Evolutionary conservation across 2,329 filamentous ascomycete species (phyloP).

Genomic region (Aureobasidium vineae): DNA sequence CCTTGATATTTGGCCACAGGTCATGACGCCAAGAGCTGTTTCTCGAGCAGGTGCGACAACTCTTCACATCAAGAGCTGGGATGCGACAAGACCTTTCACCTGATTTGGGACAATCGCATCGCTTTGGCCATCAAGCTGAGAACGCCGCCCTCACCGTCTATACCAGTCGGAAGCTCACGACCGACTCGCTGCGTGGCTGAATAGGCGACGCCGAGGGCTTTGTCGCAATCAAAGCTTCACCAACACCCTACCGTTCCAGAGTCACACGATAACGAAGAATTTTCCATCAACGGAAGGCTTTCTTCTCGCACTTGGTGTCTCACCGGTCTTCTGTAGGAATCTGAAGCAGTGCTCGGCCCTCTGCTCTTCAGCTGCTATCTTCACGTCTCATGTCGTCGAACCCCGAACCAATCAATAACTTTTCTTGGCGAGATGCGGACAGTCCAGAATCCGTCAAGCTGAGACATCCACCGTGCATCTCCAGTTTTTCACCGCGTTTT

Average conservation of each 20-base stretch:
- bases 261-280: constrained; percentile 18
- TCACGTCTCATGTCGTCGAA: constrained; percentile 6
- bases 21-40: neutral
- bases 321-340: constrained; percentile 14
- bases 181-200: neutral
- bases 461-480: constrained; percentile 16
- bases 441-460: constrained; percentile 20
- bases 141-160: neutral
- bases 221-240: constrained; percentile 15
- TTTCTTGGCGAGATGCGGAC: constrained; percentile 6
- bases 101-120: neutral
- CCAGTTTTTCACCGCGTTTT: constrained; percentile 18
- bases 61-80: neutral
- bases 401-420: neutral
- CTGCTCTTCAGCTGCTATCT: constrained; percentile 10
- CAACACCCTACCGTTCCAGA: neutral
- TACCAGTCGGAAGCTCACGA: constrained; percentile 5
- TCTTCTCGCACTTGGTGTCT: constrained; percentile 1
- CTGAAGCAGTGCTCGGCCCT: constrained; percentile 17
- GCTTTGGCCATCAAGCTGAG: neutral
- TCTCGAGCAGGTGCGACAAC: constrained; percentile 1
- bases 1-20: neutral
- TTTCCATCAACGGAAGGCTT: neutral
- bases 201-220: constrained; percentile 14
- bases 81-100: constrained; percentile 6